Base-by-base conservation (phyloP, 2,329 filamentous ascomycete genomes). In the Nemania sp. region DNA sequence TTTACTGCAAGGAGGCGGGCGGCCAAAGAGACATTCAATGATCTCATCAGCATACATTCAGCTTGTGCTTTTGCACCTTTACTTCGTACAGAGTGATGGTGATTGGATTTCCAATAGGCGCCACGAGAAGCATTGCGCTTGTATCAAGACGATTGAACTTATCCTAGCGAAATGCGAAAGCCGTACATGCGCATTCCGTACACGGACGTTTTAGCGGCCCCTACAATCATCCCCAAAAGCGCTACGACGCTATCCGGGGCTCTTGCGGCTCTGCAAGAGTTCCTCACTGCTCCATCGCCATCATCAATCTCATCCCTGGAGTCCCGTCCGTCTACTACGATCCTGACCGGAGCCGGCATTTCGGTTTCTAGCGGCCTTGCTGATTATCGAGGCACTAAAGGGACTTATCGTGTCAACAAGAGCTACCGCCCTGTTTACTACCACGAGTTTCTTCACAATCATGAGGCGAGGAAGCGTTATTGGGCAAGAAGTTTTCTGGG, bases 401-500 rank as follows among this genome's bases (percentile, higher is more conserved):
- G 94, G 57, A 97, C 93, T 7, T 99, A 99, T 70, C 87, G 91
- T 37, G 80, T 94, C 66, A 97, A 97, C 75, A 91, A 89, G 75
- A 84, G 83, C 12, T 97, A 96, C 68, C 84, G 89, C 2, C 94
- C 93, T 26, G 95, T 96, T 61, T 99, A 96, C 75, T 92, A 89
- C 71, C 86, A 91, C 70, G 94, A 99, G 70, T 99, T 97, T 67
- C 73, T 91, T 37, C 76, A 80, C 41, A 89, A 77, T 60, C 93
- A 97, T 72, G 90, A 92, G 70, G 86, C 89, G 11, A 80, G 94
- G 61, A 94, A 97, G 72, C 79, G 94, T 57, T 99, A 99, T 70
- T 99, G 94, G 94, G 93, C 94, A 1, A 78, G 94, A 43, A 96
- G 90, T 68, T 99, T 96, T 71, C 75, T 99, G 17, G 94, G 94